Conservation (phyloP, 176 grass and related monocot species). For the Lolium perenne region DNA sequence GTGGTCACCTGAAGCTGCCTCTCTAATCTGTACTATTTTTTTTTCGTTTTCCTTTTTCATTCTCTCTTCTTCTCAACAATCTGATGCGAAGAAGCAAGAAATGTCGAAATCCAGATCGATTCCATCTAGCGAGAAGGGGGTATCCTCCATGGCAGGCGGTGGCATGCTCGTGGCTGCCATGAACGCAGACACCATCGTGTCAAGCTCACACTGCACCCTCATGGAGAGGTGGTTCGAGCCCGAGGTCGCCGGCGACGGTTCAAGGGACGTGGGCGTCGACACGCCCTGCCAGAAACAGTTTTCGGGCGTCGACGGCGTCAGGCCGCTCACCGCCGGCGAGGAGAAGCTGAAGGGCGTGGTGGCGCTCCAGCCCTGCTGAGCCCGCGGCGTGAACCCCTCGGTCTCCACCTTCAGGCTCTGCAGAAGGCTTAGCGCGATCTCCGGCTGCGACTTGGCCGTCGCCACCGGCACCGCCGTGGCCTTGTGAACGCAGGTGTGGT, state of each 20-base stretch:
- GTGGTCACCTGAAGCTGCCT: conserved; percentile 25
- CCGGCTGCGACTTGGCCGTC: background rate
- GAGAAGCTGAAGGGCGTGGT: conserved; percentile 44
- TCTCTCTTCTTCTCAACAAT: background rate
- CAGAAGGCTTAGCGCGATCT: conserved; percentile 9
- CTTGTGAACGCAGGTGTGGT: conserved; percentile 65
- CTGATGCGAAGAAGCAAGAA: conserved; percentile 43
- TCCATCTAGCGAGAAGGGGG: conserved; percentile 2
- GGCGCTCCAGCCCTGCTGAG: background rate
- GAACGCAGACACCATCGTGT: conserved; percentile 51
- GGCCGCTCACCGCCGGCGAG: conserved; percentile 21
- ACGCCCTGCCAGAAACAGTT: conserved; percentile 18
- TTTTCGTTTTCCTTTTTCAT: background rate
- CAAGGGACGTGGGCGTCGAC: conserved; percentile 42
- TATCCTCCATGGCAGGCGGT: conserved; percentile 48
- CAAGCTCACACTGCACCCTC: conserved; percentile 20
- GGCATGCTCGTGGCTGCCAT: conserved; percentile 32
- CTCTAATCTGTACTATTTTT: conserved; percentile 18
- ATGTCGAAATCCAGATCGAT: conserved; percentile 44
- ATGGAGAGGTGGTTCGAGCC: conserved; percentile 44
- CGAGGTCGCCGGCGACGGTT: conserved; percentile 58
- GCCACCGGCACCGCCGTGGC: background rate
- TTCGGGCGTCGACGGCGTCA: conserved; percentile 37
- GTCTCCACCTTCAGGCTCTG: conserved; percentile 55
- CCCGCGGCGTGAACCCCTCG: conserved; percentile 25